A percentile compares a stretch with the other conserved stretches of the same genome.
phyloP scores from a whole-genome alignment of 371 early-diverging fungal genomes.

The Syncephalastrum sp. region DNA sequence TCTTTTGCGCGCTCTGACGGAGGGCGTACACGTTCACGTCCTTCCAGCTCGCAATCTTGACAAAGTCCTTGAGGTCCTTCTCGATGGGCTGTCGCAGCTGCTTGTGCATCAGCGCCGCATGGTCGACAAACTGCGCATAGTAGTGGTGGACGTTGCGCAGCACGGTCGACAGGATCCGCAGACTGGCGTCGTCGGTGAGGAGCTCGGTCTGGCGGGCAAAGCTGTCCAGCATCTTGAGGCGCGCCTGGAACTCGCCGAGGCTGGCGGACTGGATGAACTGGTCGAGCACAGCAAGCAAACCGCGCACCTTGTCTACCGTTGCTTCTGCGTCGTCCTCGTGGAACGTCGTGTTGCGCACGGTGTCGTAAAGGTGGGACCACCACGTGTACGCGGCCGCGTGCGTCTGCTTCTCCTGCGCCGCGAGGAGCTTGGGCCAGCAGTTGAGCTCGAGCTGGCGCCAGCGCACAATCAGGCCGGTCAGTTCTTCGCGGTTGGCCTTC shows the following conservation, averaged over 20 bases:
- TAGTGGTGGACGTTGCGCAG: slow-evolving; percentile 68
- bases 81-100: slow-evolving; percentile 73
- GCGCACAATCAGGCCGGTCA: slow-evolving; percentile 73
- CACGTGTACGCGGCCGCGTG: slow-evolving; percentile 65
- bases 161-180: slow-evolving; percentile 30
- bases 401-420: slow-evolving; percentile 73
- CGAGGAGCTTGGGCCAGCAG: slow-evolving; percentile 87
- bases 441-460: slow-evolving; percentile 94
- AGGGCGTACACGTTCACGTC: slow-evolving; percentile 95
- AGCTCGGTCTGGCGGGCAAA: slow-evolving; percentile 66
- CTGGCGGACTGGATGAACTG: slow-evolving; percentile 81
- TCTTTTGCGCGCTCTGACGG: slow-evolving; percentile 85
- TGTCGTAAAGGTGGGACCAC: slow-evolving; percentile 89
- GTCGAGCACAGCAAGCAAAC: slow-evolving; percentile 64
- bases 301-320: slow-evolving; percentile 27
- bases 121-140: slow-evolving; percentile 73
- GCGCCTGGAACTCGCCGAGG: slow-evolving; percentile 79
- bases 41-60: slow-evolving; percentile 95
- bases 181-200: slow-evolving; percentile 25
- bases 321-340: slow-evolving; percentile 26
- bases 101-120: slow-evolving; percentile 54
- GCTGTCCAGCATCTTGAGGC: slow-evolving; percentile 74
- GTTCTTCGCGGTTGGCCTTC: slow-evolving; percentile 67
- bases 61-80: slow-evolving; percentile 89
- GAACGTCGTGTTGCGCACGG: slow-evolving; percentile 43